Evolutionary conservation across 768 basidiomycete species (phyloP).

Genomic region (Pleurotus cornucopiae): DNA sequence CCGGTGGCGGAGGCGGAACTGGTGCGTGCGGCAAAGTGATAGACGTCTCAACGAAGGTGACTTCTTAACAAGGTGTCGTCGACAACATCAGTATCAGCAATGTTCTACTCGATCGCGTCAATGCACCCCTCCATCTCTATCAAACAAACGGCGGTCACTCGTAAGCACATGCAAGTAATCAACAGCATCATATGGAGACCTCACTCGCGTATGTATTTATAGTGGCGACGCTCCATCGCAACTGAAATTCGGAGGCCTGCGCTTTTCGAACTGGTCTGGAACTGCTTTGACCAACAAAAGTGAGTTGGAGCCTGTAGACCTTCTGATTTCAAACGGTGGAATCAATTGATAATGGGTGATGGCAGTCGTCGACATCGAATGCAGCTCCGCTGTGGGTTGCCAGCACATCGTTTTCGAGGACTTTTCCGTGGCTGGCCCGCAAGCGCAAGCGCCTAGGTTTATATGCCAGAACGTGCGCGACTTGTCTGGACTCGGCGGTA

Average conservation of each 20-base stretch:
- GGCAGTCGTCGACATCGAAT: conserved; percentile 46
- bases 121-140: conserved; percentile 40
- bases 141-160: conserved; percentile 48
- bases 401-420: conserved; percentile 35
- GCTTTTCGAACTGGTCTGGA: conserved; percentile 44
- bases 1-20: conserved; percentile 50
- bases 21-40: conserved; percentile 23
- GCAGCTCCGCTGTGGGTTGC: conserved; percentile 46
- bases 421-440: conserved; percentile 35
- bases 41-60: neutral
- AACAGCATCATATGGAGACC: neutral
- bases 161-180: conserved; percentile 20
- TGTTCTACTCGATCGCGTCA: conserved; percentile 43
- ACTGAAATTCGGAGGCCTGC: conserved; percentile 41
- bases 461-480: conserved; percentile 45
- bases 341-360: neutral
- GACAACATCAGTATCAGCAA: conserved; percentile 39
- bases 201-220: neutral
- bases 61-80: conserved; percentile 30
- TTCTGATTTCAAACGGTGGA: neutral
- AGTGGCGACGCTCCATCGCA: conserved; percentile 49
- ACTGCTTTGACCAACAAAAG: conserved; percentile 37
- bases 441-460: conserved; percentile 28
- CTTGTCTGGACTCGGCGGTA: conserved; percentile 30
- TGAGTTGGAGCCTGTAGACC: conserved; percentile 14